A percentile compares a stretch with the other conserved stretches of the same genome.
phyloP scores from a whole-genome alignment of 2,329 filamentous ascomycete genomes.

The Neonectria faginata region DNA sequence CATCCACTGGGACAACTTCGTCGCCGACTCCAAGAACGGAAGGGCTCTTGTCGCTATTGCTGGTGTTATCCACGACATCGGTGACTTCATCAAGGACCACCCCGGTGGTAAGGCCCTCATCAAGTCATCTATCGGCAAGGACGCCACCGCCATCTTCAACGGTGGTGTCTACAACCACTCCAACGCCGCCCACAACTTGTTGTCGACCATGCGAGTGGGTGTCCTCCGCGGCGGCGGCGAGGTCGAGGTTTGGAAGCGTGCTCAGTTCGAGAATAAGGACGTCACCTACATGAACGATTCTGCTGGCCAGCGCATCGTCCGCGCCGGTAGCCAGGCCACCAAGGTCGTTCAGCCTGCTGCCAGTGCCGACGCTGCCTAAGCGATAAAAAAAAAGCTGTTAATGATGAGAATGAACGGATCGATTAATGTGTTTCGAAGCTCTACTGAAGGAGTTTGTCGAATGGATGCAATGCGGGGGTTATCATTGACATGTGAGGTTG shows the following conservation, averaged over 20 bases:
- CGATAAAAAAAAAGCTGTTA: constrained; percentile 15
- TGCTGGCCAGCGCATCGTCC: constrained; percentile 82
- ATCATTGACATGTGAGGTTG: constrained; percentile 23
- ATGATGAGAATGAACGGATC: constrained; percentile 37
- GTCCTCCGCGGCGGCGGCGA: constrained; percentile 89
- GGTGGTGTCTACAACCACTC: constrained; percentile 91
- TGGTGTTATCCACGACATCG: constrained; percentile 87
- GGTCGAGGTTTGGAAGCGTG: constrained; percentile 93
- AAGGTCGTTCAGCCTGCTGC: constrained; percentile 83
- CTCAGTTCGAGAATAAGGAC: constrained; percentile 86
- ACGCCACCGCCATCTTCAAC: constrained; percentile 91
- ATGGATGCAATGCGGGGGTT: constrained; percentile 24
- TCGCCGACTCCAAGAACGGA: constrained; percentile 79
- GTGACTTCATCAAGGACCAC: constrained; percentile 87
- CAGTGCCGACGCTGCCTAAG: constrained; percentile 84
- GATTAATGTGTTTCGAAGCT: constrained; percentile 30
- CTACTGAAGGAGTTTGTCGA: constrained; percentile 24
- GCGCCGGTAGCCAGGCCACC: constrained; percentile 87
- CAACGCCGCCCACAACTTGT: constrained; percentile 88
- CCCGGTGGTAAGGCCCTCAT: constrained; percentile 93
- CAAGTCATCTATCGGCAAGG: constrained; percentile 83
- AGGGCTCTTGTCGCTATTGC: constrained; percentile 82
- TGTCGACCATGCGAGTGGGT: constrained; percentile 89
- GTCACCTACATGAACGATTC: constrained; percentile 84
- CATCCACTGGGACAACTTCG: constrained; percentile 88